Evolutionary conservation across 129 eudicot species (phyloP).

Genomic region (Smallanthus sonchifolius): DNA sequence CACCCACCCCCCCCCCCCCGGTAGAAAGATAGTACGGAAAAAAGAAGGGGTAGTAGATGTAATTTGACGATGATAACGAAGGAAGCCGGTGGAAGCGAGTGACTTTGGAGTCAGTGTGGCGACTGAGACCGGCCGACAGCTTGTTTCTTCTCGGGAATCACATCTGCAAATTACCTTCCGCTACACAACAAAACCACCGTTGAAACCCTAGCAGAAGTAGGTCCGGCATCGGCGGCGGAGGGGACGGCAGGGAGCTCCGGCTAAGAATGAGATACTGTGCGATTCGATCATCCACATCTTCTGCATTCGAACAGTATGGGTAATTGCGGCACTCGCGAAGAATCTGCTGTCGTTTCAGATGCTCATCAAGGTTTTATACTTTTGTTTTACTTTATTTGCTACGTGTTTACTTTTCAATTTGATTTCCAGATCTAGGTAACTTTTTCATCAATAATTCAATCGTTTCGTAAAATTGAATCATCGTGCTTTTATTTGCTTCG

Average conservation of each 20-base stretch:
- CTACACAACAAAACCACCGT: constrained; percentile 7
- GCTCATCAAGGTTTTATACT: constrained; percentile 68
- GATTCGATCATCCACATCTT: constrained; percentile 10
- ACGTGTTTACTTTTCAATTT: neutral
- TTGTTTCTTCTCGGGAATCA: constrained; percentile 31
- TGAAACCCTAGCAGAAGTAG: neutral
- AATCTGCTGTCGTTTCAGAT: constrained; percentile 78
- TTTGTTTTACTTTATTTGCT: neutral
- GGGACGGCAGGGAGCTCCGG: constrained; percentile 2
- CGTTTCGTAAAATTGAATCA: constrained; percentile 7
- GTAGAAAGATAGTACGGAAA: neutral
- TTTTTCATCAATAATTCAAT: neutral
- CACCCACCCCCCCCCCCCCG: neutral
- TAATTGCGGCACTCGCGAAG: constrained; percentile 95
- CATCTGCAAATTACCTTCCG: neutral
- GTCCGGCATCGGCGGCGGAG: neutral
- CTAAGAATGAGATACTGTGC: constrained; percentile 46
- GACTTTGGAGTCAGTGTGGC: constrained; percentile 12
- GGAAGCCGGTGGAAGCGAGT: constrained; percentile 14
- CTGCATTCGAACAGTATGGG: constrained; percentile 51
- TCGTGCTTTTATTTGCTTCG: constrained; percentile 13
- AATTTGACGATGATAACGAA: constrained; percentile 37
- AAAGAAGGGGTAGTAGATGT: constrained; percentile 13
- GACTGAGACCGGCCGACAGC: constrained; percentile 24
- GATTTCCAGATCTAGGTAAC: constrained; percentile 42